Conservation (phyloP, 495 filamentous ascomycete species). For the Tuber microsphaerosporum region DNA sequence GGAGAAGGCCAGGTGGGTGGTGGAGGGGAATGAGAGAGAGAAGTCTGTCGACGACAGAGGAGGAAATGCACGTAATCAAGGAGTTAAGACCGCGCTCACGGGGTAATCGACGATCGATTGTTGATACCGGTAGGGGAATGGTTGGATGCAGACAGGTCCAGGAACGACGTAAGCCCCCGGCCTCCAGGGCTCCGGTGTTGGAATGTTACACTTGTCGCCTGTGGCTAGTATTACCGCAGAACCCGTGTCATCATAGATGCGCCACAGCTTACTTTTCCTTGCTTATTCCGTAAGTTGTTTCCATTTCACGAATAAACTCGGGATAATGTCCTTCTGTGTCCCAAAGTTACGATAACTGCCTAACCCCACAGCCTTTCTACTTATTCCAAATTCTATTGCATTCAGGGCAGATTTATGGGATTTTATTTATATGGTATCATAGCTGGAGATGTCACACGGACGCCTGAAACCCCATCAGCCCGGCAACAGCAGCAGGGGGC, state of each 20-base stretch:
- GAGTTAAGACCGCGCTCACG: neutral
- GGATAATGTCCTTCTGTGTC: neutral
- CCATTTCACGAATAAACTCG: neutral
- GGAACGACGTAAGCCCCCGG: neutral
- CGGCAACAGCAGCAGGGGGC: neutral
- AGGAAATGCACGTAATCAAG: neutral
- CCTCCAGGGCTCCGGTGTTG: neutral
- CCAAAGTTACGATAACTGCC: neutral
- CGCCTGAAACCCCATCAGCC: neutral
- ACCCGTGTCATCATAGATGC: neutral
- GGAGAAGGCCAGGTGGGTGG: conserved; percentile 1
- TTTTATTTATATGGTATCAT: neutral
- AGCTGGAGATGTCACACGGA: neutral
- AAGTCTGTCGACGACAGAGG: conserved; percentile 2
- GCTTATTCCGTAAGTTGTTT: neutral
- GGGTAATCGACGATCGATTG: neutral
- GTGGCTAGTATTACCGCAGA: neutral
- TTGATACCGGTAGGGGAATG: neutral
- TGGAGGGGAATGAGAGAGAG: neutral
- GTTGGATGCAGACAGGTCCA: neutral
- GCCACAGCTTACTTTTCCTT: neutral
- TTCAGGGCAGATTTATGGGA: neutral
- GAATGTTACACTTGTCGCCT: neutral
- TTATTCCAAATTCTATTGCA: neutral
- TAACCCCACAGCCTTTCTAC: neutral